phyloP scores from a whole-genome alignment of 2,329 filamentous ascomycete species.

The Achaetomium macrosporum region DNA sequence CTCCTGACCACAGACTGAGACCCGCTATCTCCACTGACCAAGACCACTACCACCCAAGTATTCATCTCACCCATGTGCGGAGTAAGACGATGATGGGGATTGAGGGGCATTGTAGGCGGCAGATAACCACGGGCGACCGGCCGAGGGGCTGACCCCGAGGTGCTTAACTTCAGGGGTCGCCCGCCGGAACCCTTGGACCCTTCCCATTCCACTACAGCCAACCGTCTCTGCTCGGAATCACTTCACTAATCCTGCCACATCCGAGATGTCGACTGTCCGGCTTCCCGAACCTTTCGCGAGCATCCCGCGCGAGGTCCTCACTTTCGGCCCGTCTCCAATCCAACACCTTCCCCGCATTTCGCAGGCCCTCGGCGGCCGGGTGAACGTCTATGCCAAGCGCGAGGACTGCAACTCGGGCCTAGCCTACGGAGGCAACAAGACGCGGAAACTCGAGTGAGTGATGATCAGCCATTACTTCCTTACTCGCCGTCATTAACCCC shows the following conservation, averaged over 20 bases:
- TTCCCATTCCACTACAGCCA: not conserved
- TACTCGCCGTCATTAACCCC: not conserved
- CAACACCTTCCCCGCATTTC: conserved; percentile 62
- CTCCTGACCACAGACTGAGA: too few relatives aligned
- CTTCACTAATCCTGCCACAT: not conserved
- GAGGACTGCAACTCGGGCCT: conserved; percentile 66
- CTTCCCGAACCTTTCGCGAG: conserved; percentile 57
- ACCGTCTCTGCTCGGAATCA: not conserved
- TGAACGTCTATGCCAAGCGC: conserved; percentile 63
- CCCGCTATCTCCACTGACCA: too few relatives aligned
- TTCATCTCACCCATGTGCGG: too few relatives aligned
- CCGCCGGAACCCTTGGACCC: not conserved
- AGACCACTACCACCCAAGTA: too few relatives aligned
- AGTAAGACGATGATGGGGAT: too few relatives aligned
- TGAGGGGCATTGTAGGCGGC: too few relatives aligned
- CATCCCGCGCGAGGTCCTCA: conserved; percentile 56
- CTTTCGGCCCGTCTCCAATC: conserved; percentile 64
- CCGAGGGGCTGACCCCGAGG: not conserved
- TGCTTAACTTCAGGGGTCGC: not conserved
- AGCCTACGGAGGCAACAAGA: conserved; percentile 65
- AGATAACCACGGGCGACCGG: too few relatives aligned
- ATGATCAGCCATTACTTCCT: too few relatives aligned
- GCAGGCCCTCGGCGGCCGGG: conserved; percentile 51
- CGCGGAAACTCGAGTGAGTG: conserved; percentile 57
- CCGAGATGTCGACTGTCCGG: conserved; percentile 3